Percentiles rank a stretch among this genome's conserved stretches.
Evolutionary conservation across 2,329 filamentous ascomycete genomes (phyloP).

Genomic region (Fusarium transvaalense): DNA sequence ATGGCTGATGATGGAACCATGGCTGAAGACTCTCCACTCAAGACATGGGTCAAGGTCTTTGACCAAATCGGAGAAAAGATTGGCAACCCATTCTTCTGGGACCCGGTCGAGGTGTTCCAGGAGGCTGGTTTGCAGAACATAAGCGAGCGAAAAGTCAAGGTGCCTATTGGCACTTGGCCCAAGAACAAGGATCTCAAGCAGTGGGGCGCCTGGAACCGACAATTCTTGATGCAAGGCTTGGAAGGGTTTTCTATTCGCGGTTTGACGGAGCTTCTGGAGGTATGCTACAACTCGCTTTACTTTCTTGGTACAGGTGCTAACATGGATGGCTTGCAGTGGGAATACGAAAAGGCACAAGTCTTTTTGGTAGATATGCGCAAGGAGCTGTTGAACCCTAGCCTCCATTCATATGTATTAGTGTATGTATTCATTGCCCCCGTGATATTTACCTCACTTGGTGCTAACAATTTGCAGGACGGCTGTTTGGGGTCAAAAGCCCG

Average conservation of each 20-base stretch:
- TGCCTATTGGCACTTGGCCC: conserved; percentile 48
- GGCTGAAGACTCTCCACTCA: conserved; percentile 34
- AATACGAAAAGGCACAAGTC: conserved; percentile 20
- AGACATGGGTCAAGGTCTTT: conserved; percentile 26
- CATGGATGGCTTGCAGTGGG: not conserved
- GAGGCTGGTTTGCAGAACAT: conserved; percentile 19
- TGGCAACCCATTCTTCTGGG: conserved; percentile 33
- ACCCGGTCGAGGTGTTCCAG: conserved; percentile 13
- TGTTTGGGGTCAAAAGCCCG: conserved; percentile 17
- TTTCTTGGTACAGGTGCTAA: not conserved
- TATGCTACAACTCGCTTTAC: not conserved
- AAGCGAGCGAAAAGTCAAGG: conserved; percentile 35
- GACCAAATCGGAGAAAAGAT: conserved; percentile 18
- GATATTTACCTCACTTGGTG: fast-evolving
- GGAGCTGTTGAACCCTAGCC: conserved; percentile 11
- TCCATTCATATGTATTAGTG: conserved; percentile 22
- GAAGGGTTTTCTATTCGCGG: conserved; percentile 46
- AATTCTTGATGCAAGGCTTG: conserved; percentile 41
- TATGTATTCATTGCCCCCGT: not conserved
- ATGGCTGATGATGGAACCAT: conserved; percentile 25
- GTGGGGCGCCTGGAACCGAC: conserved; percentile 46
- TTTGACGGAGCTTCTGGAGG: conserved; percentile 36
- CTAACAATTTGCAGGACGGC: conserved; percentile 1
- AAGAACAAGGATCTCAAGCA: conserved; percentile 48
- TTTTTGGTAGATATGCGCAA: conserved; percentile 20